These are phyloP conservation scores for Rhododendron molle DNA, from an alignment of 148 eudicot genomes.

Conservation along the genomic window DNA sequence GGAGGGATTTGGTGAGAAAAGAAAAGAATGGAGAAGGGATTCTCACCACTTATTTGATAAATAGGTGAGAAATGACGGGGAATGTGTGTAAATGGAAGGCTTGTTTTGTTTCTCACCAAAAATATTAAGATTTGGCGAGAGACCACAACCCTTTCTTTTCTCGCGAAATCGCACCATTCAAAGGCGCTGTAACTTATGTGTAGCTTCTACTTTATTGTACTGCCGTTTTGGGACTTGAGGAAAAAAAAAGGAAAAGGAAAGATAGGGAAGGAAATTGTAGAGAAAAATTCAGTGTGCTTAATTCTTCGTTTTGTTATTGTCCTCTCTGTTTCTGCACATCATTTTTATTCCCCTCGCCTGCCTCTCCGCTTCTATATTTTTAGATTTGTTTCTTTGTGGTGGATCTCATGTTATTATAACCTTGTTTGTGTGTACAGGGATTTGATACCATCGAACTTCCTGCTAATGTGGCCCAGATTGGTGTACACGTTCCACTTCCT, in stretches of 20 bases:
- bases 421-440: not conserved
- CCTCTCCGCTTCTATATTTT: not conserved
- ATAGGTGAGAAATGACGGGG: too few relatives aligned
- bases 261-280: too few relatives aligned
- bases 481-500: not conserved
- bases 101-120: not conserved
- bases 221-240: too few relatives aligned
- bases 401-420: not conserved
- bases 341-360: too few relatives aligned
- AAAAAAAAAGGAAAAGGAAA: too few relatives aligned
- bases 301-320: not conserved
- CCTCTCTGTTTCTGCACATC: not conserved
- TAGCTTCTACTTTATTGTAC: not conserved
- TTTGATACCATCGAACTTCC: not conserved
- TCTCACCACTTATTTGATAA: not conserved
- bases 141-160: not conserved
- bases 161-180: too few relatives aligned
- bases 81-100: too few relatives aligned
- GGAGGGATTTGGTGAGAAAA: too few relatives aligned
- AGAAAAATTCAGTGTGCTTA: too few relatives aligned
- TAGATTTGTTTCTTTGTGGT: not conserved
- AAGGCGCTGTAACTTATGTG: not conserved
- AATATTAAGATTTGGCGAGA: not conserved
- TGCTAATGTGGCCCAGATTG: not conserved
- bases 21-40: too few relatives aligned